These are phyloP conservation scores for Afroboletus lepidellus DNA, from an alignment of 1,284 basidiomycete species.

Conservation along the genomic window DNA sequence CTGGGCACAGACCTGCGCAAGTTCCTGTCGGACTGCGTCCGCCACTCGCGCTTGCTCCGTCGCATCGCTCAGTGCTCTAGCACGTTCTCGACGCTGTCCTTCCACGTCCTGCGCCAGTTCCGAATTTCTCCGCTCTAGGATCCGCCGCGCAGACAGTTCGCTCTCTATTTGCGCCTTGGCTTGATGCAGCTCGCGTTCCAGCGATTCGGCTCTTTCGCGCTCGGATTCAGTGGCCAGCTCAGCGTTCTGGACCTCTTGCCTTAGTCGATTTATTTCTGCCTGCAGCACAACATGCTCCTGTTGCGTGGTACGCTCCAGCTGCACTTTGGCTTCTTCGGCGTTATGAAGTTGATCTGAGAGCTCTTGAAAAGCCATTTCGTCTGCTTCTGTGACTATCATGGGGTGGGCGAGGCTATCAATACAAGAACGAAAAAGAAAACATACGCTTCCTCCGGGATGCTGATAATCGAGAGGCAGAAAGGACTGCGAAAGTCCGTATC, in stretches of 20 bases:
- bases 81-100: constrained; percentile 55
- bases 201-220: constrained; percentile 46
- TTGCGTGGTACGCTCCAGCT: constrained; percentile 52
- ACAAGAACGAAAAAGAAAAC: constrained; percentile 27
- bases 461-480: constrained; percentile 68
- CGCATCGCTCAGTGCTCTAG: constrained; percentile 65
- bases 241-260: constrained; percentile 40
- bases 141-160: constrained; percentile 54
- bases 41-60: constrained; percentile 62
- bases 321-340: constrained; percentile 50
- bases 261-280: constrained; percentile 54
- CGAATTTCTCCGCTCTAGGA: constrained; percentile 64
- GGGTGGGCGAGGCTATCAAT: constrained; percentile 7
- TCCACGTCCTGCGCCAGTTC: constrained; percentile 64
- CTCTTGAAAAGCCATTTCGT: constrained; percentile 69
- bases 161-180: constrained; percentile 62
- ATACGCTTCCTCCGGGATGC: constrained; percentile 66
- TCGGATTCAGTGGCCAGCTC: constrained; percentile 43
- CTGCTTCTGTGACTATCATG: constrained; percentile 58
- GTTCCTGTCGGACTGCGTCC: constrained; percentile 68
- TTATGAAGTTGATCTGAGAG: constrained; percentile 61
- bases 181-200: constrained; percentile 66
- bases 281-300: constrained; percentile 54
- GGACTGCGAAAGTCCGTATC: constrained; percentile 39
- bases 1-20: constrained; percentile 59